Percentiles rank a stretch among this genome's conserved stretches.
Evolutionary conservation across 805 yeast species (phyloP).

Genomic region (Saturnispora diversa): DNA sequence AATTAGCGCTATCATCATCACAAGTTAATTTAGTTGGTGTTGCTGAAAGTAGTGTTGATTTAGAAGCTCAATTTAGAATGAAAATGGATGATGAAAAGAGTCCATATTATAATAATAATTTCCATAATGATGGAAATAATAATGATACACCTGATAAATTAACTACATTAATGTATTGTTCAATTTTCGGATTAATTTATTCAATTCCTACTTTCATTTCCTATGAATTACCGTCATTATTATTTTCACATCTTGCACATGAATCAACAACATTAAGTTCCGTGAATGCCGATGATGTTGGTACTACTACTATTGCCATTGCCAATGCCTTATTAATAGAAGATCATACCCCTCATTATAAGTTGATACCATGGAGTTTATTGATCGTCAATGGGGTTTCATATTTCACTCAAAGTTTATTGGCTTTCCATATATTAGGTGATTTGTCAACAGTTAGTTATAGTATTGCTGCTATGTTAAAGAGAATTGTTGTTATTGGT

Average conservation of each 20-base stretch:
- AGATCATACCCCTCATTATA: slow-evolving; percentile 19
- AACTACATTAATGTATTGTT: slow-evolving; percentile 73
- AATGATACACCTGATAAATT: slow-evolving; percentile 56
- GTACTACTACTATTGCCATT: slow-evolving; percentile 1
- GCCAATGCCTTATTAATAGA: background rate
- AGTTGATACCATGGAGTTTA: slow-evolving; percentile 36
- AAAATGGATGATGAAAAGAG: slow-evolving; percentile 2
- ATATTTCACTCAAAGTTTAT: slow-evolving; percentile 71
- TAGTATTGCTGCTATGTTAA: slow-evolving; percentile 80
- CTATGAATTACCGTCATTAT: slow-evolving; percentile 43
- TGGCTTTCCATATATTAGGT: slow-evolving; percentile 76
- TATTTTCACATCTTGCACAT: slow-evolving; percentile 10
- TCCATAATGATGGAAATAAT: slow-evolving; percentile 7
- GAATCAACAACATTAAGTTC: slow-evolving; percentile 9
- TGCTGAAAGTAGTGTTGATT: slow-evolving; percentile 8
- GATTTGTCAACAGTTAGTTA: slow-evolving; percentile 77
- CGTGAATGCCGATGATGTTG: no score
- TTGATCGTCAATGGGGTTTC: slow-evolving; percentile 61
- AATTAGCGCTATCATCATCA: slow-evolving; percentile 9
- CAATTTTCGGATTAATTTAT: slow-evolving; percentile 59
- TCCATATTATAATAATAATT: background rate
- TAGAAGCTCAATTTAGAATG: slow-evolving; percentile 10
- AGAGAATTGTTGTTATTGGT: slow-evolving; percentile 75
- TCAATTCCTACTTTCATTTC: slow-evolving; percentile 68
- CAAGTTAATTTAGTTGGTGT: slow-evolving; percentile 5